Evolutionary conservation across 1,284 basidiomycete species (phyloP), one percentile per base, ranked within the genome.

Genomic region (Phlebopus sp.): DNA sequence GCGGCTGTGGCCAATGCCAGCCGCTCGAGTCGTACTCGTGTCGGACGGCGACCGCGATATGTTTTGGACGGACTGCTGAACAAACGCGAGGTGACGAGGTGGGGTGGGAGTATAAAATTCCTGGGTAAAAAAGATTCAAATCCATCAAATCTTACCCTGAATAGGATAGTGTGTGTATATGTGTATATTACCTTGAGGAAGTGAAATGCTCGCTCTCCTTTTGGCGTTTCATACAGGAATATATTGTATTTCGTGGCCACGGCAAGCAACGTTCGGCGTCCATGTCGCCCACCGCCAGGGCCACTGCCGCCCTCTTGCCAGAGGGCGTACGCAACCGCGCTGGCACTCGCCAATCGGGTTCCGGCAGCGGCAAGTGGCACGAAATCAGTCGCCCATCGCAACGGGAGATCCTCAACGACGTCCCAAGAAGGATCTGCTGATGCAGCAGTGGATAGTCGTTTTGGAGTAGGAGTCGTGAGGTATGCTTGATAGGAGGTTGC

Each of bases 341-440:
- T 78, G 2, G 70, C 59, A 49, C 76, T 78, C 18, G 73, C 68
- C 35, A 90, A 65, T 39, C 85, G 75, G n/a, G 86, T 86, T 2
- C 83, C 79, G 21, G 75, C 63, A 4, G 74, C 68, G 4, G 86
- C 86, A 23, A 91, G 74, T 0, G 86, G 81, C 3, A 88, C 84
- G 59, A 79, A 90, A 62, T 91, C 88, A 0, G 84, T 85, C 14
- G 87, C 86, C 88, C 88, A 91, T 32, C 84, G 77, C 42, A 90
- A 55, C 8, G 87, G 84, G 13, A 87, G 66, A 49, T 90, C 87
- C 11, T 90, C 86, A 2, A 90, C 71, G 14, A 89, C 57, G 61
- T 90, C 87, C 87, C 87, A 90, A 9, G 68, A 64, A 4, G 77
- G 75, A 32, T 83, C 82, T 31, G 69, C 64, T 3, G 75, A 68